Conservation (phyloP, 169 alveolate genomes). For the Cryptosporidium tyzzeri region DNA sequence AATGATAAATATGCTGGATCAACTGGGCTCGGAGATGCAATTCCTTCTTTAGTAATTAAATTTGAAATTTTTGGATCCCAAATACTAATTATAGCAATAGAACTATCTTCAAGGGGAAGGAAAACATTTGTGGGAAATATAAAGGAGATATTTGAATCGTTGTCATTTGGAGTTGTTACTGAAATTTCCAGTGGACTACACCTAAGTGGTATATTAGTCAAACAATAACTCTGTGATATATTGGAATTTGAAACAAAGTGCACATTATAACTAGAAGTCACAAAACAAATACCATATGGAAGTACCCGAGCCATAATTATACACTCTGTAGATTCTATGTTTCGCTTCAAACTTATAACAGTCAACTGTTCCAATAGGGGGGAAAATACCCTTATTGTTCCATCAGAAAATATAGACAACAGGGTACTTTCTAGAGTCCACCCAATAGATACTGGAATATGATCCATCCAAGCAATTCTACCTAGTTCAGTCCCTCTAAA, state of each 20-base stretch:
- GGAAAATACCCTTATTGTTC: slow-evolving; percentile 81
- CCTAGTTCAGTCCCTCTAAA: slow-evolving; percentile 42
- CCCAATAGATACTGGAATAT: slow-evolving; percentile 68
- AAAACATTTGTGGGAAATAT: slow-evolving; percentile 55
- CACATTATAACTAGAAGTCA: slow-evolving; percentile 42
- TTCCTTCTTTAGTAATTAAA: slow-evolving; percentile 26
- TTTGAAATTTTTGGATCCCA: slow-evolving; percentile 69
- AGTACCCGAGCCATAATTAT: slow-evolving; percentile 40
- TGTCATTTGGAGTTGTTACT: background rate
- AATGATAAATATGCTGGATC: slow-evolving; percentile 65
- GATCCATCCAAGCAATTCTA: slow-evolving; percentile 63
- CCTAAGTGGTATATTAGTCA: slow-evolving; percentile 72
- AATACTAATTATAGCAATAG: slow-evolving; percentile 63
- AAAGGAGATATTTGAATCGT: background rate
- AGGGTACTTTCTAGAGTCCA: slow-evolving; percentile 58
- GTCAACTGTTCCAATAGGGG: slow-evolving; percentile 80
- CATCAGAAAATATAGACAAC: slow-evolving; percentile 81
- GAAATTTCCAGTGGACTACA: slow-evolving; percentile 71
- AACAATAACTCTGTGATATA: slow-evolving; percentile 12
- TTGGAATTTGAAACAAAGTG: slow-evolving; percentile 10
- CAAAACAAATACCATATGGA: slow-evolving; percentile 61
- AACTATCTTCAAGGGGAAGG: slow-evolving; percentile 65
- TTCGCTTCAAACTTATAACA: slow-evolving; percentile 78
- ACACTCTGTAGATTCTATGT: slow-evolving; percentile 60
- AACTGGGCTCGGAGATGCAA: slow-evolving; percentile 23